Base-by-base conservation (phyloP, 2,329 filamentous ascomycete genomes). In the Emmonsiellopsis sp. region DNA sequence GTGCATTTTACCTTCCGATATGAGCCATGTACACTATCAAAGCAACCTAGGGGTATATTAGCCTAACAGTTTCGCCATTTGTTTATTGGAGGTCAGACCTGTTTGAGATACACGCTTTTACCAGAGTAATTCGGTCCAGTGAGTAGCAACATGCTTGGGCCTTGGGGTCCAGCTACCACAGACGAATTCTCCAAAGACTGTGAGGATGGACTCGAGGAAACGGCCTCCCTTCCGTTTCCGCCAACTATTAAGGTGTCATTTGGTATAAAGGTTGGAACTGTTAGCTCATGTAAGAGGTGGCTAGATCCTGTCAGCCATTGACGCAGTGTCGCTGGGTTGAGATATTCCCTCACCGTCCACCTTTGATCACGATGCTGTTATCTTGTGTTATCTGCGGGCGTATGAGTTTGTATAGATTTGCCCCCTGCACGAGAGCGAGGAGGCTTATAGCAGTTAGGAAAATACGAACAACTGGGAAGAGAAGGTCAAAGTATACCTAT, bases 111-210 rank as follows among this genome's bases (percentile, higher is more conserved):
- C 0, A 97, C 82, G 61, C 90, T 97, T 69, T 98, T 98, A 0
- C 93, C 93, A 0, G 93, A 97, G 66, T 93, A 94, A 61, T 98
- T 98, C 4, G 93, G 91, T 0, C 93, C 93, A 0, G 93, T 97
- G 62, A 98, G 70, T 5, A 96, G 73, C 10, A 96, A 67, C 71
- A 89, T 85, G 58, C 80, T 88, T 10, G 87, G 83, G 2, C 65
- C 65, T 8, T 61, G 54, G n/a, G 57, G 27, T 21, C 54, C 39
- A 10, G 51, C 53, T 10, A 31, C n/a, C 45, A 52, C 36, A 42
- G 53, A 42, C 5, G 21, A 46, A 13, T 39, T 42, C 31, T 48
- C 47, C 31, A 45, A 21, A 27, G 48, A 27, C 32, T 49, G 47
- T 40, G 45, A 27, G 27, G 27, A 49, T 31, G 32, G 45, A 13